Evolutionary conservation across 1,284 basidiomycete genomes (phyloP).

Genomic region (Papiliotrema laurentii): DNA sequence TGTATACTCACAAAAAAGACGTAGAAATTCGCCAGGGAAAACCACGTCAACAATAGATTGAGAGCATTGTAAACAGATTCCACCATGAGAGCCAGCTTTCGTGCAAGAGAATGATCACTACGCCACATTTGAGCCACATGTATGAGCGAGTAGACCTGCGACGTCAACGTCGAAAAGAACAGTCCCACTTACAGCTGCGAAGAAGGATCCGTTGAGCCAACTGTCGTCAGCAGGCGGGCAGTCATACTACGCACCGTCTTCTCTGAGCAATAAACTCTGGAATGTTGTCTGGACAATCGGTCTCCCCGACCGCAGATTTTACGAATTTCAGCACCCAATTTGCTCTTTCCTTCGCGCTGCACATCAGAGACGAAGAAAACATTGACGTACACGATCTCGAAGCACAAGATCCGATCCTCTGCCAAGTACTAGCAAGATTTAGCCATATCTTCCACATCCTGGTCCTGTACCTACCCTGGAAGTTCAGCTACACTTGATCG

Average conservation of each 20-base stretch:
- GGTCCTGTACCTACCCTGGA: too few species aligned
- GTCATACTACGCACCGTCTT: slow-evolving; percentile 51
- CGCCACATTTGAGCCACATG: slow-evolving; percentile 79
- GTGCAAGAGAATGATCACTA: slow-evolving; percentile 73
- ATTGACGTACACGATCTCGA: slow-evolving; percentile 68
- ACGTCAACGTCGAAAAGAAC: background rate
- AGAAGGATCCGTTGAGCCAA: slow-evolving; percentile 75
- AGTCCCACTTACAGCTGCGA: slow-evolving; percentile 64
- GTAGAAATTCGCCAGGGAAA: slow-evolving; percentile 85
- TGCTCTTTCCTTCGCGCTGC: slow-evolving; percentile 73
- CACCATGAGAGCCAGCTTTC: slow-evolving; percentile 69
- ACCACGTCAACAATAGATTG: slow-evolving; percentile 89
- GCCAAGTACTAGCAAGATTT: slow-evolving; percentile 27
- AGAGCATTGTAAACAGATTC: slow-evolving; percentile 86
- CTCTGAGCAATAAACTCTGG: slow-evolving; percentile 90
- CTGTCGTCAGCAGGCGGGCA: slow-evolving; percentile 11
- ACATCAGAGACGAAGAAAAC: background rate
- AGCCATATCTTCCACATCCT: background rate
- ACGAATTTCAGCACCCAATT: slow-evolving; percentile 96
- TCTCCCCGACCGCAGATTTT: slow-evolving; percentile 90
- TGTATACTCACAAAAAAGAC: slow-evolving; percentile 76
- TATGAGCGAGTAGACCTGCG: slow-evolving; percentile 43
- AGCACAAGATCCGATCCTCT: slow-evolving; percentile 85
- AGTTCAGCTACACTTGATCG: slow-evolving; percentile 4
- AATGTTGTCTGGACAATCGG: slow-evolving; percentile 89